Conservation (phyloP, 75 land plant genomes). For the Selaginella moellendorffii region DNA sequence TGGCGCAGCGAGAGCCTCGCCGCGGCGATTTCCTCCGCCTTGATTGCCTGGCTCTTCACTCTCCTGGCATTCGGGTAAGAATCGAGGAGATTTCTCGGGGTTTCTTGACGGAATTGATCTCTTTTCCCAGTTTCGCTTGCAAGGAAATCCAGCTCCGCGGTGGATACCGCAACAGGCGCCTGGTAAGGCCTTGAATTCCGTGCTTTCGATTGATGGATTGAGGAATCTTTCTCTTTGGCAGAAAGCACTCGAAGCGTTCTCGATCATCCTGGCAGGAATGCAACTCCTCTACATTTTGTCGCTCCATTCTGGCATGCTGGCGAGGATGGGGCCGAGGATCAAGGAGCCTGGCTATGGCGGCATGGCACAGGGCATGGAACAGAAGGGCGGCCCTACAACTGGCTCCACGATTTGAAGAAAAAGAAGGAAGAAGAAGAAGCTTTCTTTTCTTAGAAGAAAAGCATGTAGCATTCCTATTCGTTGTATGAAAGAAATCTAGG, state of each 20-base stretch:
- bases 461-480: no score
- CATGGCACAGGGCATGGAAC: not conserved
- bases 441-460: no score
- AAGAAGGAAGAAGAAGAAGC: no score
- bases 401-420: not conserved
- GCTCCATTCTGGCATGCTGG: conserved; percentile 17
- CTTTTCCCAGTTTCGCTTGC: conserved; percentile 41
- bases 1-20: conserved; percentile 28
- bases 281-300: conserved; percentile 37
- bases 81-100: not conserved
- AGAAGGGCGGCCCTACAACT: not conserved
- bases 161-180: conserved; percentile 22
- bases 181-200: not conserved
- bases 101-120: not conserved
- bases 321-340: not conserved
- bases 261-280: conserved; percentile 42
- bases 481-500: no score
- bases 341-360: conserved; percentile 6
- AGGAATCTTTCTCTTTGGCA: conserved; percentile 12
- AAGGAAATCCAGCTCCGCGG: conserved; percentile 43
- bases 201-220: not conserved
- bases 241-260: conserved; percentile 43
- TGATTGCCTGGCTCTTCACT: conserved; percentile 51
- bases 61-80: conserved; percentile 68
- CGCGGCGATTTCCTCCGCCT: conserved; percentile 40